Evolutionary conservation across 2,329 filamentous ascomycete genomes (phyloP).

Genomic region (Ophiognomonia clavigignenti-juglandacearum): DNA sequence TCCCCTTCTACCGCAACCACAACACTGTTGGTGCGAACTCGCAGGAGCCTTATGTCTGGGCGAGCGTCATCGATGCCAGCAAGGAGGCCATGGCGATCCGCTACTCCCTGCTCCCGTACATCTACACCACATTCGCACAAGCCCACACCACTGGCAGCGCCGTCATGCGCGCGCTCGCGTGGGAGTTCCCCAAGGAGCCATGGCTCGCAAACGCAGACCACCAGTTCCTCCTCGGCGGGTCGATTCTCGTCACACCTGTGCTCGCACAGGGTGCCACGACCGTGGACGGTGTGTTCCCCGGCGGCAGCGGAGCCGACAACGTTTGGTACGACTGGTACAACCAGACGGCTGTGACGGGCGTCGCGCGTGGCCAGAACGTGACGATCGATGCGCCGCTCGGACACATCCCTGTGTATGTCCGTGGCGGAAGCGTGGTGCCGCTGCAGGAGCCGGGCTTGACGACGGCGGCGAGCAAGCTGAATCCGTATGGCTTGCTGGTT

Average conservation of each 20-base stretch:
- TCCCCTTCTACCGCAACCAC: conserved; percentile 76
- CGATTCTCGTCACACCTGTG: conserved; percentile 63
- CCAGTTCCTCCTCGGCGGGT: conserved; percentile 67
- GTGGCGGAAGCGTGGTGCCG: conserved; percentile 64
- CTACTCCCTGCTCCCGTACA: conserved; percentile 67
- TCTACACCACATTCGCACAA: conserved; percentile 68
- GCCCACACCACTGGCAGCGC: conserved; percentile 63
- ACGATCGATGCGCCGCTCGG: conserved; percentile 46
- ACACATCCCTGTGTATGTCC: conserved; percentile 67
- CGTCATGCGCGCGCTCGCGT: conserved; percentile 67
- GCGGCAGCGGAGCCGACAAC: conserved; percentile 46
- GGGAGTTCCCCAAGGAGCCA: conserved; percentile 71
- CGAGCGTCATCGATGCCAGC: conserved; percentile 58
- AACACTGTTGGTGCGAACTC: conserved; percentile 55
- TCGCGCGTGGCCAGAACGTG: conserved; percentile 31
- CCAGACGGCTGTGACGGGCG: conserved; percentile 44
- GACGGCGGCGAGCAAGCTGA: conserved; percentile 56
- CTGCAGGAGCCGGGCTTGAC: conserved; percentile 65
- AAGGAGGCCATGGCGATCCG: conserved; percentile 64
- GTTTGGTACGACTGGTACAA: conserved; percentile 80
- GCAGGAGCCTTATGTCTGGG: conserved; percentile 72
- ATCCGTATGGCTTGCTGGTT: conserved; percentile 62
- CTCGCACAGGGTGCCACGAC: conserved; percentile 56
- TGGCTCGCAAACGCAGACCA: conserved; percentile 60
- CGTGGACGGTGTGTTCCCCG: conserved; percentile 67